Conservation (phyloP, 352 stramenopile genomes). For the Pythium vanterpoolii region DNA sequence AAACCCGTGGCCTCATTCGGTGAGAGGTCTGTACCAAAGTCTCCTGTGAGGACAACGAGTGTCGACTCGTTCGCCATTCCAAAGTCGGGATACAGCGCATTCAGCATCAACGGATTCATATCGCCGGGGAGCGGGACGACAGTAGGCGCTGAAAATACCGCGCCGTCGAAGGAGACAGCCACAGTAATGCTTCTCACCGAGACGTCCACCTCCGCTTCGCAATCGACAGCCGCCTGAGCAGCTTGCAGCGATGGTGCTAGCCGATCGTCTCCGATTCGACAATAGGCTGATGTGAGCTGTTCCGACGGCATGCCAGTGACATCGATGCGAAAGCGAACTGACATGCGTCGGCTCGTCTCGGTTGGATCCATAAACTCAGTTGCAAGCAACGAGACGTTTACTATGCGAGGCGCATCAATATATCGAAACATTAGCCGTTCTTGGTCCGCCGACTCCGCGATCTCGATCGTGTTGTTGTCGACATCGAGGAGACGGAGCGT, state of each 20-base stretch:
- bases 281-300: background rate
- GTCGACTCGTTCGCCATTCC: background rate
- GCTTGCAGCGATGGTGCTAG: background rate
- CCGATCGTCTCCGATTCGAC: slow-evolving; percentile 2
- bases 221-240: background rate
- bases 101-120: background rate
- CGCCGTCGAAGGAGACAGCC: background rate
- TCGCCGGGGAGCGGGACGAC: background rate
- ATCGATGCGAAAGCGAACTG: background rate
- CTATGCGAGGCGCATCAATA: background rate
- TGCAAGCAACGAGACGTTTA: background rate
- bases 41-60: background rate
- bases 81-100: slow-evolving; percentile 7
- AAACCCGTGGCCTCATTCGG: background rate
- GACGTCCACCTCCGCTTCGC: background rate
- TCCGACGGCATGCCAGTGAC: background rate
- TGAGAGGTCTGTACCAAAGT: background rate
- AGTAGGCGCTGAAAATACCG: slow-evolving; percentile 5
- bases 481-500: background rate
- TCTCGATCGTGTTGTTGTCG: slow-evolving; percentile 1
- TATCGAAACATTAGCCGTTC: slow-evolving; percentile 1
- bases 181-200: background rate
- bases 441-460: background rate
- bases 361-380: background rate
- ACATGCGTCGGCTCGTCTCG: background rate